Base-by-base conservation (phyloP, 345 rosid genomes). In the Ceriops decandra region DNA sequence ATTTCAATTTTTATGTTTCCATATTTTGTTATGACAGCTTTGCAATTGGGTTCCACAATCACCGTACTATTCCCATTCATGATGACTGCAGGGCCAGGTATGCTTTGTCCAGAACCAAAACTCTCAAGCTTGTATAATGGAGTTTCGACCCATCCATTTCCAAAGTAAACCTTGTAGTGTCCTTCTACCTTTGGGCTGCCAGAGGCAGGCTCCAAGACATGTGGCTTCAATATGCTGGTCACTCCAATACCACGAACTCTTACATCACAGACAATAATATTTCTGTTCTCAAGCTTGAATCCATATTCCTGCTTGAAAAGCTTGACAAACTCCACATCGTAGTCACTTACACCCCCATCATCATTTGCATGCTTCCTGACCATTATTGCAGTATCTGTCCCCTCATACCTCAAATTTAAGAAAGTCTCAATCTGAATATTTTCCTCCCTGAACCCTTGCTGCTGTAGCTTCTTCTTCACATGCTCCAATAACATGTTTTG, bases 11-110 rank as follows among this genome's bases (percentile, higher is more conserved):
- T 95, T 36, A 95, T 87, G 86, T 95, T 95, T 35, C 99, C 97
- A 70, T 88, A 89, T 72, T 89, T 86, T 2, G 99, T 95, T 69
- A 91, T 83, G 60, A 73, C 64, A 67, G 99, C 91, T 76, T 81
- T 83, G 77, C 97, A 95, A 54, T 74, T 81, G 51, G 98, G 98
- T 74, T 93, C 98, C 56, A 93, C 90, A 60, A 91, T 83, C 67
- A 95, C 96, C 13, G 99, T 95, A 79, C 97, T 91, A 64, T 90
- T 95, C 21, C 99, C 99, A 57, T 95, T 95, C 97, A 95, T 95
- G 85, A 95, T 87, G 76, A 95, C 84, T 19, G 89, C 89, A 71
- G 99, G 97, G 62, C 96, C 96, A 57, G 80, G 64, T 42, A 95
- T 66, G 60, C 68, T 78, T 76, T 85, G 90, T 47, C 96, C 91